phyloP scores from a whole-genome alignment of 441 rosid genomes.

The Corymbia calophylla region DNA sequence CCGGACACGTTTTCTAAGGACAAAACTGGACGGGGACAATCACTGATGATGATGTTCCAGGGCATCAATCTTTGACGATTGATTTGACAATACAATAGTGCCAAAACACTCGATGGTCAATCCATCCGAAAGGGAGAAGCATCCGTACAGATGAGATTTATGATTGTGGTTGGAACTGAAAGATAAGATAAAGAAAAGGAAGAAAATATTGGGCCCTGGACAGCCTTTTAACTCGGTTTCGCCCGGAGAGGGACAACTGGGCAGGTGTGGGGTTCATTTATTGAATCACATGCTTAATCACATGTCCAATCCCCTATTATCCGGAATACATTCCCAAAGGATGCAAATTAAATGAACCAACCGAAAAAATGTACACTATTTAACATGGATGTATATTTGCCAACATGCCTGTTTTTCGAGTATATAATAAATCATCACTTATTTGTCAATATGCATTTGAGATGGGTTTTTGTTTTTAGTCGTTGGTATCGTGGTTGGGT shows the following conservation, averaged over 20 bases:
- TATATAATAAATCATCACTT: neutral
- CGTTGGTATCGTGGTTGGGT: fast-evolving
- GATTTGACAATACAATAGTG: neutral
- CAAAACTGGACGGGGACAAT: neutral
- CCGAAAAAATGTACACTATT: neutral
- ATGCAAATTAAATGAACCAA: neutral
- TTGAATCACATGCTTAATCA: conserved; percentile 43
- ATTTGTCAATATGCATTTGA: neutral
- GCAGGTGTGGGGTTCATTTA: conserved; percentile 14
- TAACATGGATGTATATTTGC: neutral
- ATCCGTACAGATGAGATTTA: neutral
- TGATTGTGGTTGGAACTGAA: neutral
- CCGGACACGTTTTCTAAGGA: neutral
- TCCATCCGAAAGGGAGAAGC: neutral
- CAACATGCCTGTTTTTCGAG: neutral
- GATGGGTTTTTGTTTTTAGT: neutral
- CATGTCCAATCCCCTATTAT: conserved; percentile 26
- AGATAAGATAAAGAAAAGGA: neutral
- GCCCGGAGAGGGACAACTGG: neutral
- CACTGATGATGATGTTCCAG: neutral
- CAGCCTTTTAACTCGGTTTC: neutral
- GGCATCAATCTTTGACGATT: neutral
- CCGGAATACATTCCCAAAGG: conserved; percentile 7
- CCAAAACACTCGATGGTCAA: neutral
- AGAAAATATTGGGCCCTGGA: neutral